Evolutionary conservation across 2,329 filamentous ascomycete species (phyloP), one percentile per base, ranked within the genome.

Genomic region (Metarhizium anisopliae): DNA sequence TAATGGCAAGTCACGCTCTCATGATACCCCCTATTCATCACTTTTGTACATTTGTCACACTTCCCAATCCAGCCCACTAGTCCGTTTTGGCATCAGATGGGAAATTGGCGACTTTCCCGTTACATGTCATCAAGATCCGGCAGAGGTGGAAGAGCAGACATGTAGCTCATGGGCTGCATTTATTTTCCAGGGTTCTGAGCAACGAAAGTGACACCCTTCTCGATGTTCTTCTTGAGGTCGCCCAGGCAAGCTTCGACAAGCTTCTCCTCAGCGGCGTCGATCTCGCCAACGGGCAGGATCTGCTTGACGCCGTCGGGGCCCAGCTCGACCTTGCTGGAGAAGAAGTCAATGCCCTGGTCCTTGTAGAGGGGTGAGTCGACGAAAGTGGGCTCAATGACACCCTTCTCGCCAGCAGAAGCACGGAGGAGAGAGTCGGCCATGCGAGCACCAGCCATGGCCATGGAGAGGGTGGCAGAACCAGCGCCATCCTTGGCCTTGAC

Each of bases 401-500:
- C 90, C 85, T 92, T 94, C 84, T 95, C 86, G 72, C 94, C 94
- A 76, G 95, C 85, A 58, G 88, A 79, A 67, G 94, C 94, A 76
- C 90, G 92, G 77, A 99, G 88, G 68, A 99, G 80, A 65, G 88
- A 90, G 81, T 97, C 92, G 66, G 94, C 90, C 76, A 86, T 80
- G 74, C 83, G 82, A 70, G 83, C 82, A 74, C 93, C 93, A 64
- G 93, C 93, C 84, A 96, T 93, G 70, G 93, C 93, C 93, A 99
- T 99, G 79, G 91, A 96, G 67, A 97, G 89, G 62, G 93, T 97
- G 72, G 93, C 93, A 65, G 91, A 96, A 67, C 93, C 93, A 69
- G 92, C 91, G 76, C 93, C 94, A 72, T 93, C 92, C 89, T 97
- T 97, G 77, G 93, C 94, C 85, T 96, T 84, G 79, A 97, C 93